Evolutionary conservation across 345 rosid species (phyloP).

Genomic region (Diplotaxis tenuifolia): DNA sequence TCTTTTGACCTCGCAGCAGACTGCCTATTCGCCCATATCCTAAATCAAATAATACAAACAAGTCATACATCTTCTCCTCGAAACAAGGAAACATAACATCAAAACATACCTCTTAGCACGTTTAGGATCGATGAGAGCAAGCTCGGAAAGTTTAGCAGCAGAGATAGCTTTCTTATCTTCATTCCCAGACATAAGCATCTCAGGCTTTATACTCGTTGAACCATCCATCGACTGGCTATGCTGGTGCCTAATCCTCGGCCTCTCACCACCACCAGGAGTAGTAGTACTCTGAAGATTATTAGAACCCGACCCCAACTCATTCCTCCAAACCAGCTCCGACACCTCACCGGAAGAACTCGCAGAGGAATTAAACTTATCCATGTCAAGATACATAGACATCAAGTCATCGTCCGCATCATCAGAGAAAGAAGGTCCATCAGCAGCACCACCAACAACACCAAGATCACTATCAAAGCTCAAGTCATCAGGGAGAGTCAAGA

Average conservation of each 20-base stretch:
- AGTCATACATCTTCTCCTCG: conserved; percentile 10
- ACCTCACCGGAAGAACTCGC: conserved; percentile 61
- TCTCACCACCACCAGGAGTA: conserved; percentile 50
- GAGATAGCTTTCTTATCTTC: conserved; percentile 90
- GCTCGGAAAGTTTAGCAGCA: conserved; percentile 95
- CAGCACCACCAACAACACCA: conserved; percentile 76
- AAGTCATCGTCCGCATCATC: conserved; percentile 82
- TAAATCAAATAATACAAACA: conserved; percentile 32
- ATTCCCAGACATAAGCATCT: conserved; percentile 72
- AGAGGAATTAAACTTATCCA: conserved; percentile 81
- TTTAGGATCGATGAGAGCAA: conserved; percentile 94
- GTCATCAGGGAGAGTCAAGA: conserved; percentile 88
- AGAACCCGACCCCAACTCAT: conserved; percentile 20
- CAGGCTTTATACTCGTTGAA: conserved; percentile 65
- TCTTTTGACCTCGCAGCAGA: conserved; percentile 98
- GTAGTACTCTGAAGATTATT: conserved; percentile 36
- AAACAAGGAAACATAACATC: not conserved
- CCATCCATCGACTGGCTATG: conserved; percentile 98
- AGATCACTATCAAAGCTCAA: conserved; percentile 90
- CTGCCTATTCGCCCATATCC: conserved; percentile 98
- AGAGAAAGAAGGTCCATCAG: conserved; percentile 64
- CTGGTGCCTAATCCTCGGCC: conserved; percentile 87
- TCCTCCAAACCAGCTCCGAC: conserved; percentile 28
- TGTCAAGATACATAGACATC: conserved; percentile 72
- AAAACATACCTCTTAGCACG: conserved; percentile 74